Percentiles rank a stretch among this genome's conserved stretches.
phyloP scores from a whole-genome alignment of 176 grass and related monocot species.

The Eremochloa ophiuroides region DNA sequence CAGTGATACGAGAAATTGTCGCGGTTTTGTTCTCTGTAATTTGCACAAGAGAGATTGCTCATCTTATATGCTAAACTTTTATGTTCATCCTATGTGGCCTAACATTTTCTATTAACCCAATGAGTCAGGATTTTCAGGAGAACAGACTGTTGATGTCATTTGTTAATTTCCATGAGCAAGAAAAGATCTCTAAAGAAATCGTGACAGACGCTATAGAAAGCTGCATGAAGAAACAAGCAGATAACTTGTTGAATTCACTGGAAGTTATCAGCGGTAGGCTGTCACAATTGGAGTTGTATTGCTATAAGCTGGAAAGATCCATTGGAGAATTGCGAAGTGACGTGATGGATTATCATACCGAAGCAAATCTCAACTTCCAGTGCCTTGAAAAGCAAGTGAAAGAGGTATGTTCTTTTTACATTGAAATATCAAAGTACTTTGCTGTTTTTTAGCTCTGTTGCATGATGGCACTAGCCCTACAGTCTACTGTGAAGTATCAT shows the following conservation, averaged over 20 bases:
- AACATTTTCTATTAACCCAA: neutral
- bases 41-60: too few species aligned
- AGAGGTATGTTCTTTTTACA: constrained; percentile 53
- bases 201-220: constrained; percentile 62
- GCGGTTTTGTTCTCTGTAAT: neutral
- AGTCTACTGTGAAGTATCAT: neutral
- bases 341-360: constrained; percentile 67
- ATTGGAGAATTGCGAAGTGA: constrained; percentile 79
- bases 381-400: constrained; percentile 74
- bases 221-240: constrained; percentile 99
- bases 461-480: neutral
- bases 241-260: constrained; percentile 71
- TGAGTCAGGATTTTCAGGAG: constrained; percentile 63
- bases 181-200: constrained; percentile 53
- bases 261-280: constrained; percentile 81
- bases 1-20: neutral
- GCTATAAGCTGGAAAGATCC: constrained; percentile 83
- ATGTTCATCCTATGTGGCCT: neutral
- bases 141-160: constrained; percentile 55
- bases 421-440: neutral
- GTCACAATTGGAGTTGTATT: constrained; percentile 82
- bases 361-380: constrained; percentile 60
- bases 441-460: neutral
- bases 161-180: constrained; percentile 75
- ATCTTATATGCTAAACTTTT: too few species aligned